Conservation (phyloP, 345 rosid genomes). For the Melaleuca alternifolia region DNA sequence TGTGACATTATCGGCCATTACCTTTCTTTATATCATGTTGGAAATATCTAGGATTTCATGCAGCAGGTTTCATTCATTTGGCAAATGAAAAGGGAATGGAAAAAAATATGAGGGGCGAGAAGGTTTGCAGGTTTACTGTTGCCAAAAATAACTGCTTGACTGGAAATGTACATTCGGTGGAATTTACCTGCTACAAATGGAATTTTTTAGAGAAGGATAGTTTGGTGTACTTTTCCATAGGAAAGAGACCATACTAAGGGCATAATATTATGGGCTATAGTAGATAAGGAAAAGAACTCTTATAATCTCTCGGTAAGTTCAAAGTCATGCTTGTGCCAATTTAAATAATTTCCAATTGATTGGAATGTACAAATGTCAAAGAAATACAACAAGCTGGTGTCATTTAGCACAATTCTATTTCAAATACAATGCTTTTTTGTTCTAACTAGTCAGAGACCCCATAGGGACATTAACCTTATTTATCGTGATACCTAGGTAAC, state of each 20-base stretch:
- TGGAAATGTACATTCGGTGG: neutral
- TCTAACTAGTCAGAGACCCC: neutral
- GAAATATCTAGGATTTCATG: neutral
- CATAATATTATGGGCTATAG: neutral
- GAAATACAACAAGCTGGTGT: neutral
- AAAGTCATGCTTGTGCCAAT: neutral
- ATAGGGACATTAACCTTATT: neutral
- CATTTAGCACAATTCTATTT: neutral
- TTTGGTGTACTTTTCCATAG: neutral
- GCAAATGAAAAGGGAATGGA: neutral
- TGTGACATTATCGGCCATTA: neutral
- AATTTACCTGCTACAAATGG: neutral
- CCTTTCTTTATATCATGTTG: neutral
- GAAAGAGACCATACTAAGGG: neutral
- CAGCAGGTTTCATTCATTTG: neutral
- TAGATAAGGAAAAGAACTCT: neutral
- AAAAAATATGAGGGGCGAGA: neutral
- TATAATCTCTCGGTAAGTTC: neutral
- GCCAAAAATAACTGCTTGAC: neutral
- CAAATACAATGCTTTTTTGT: neutral
- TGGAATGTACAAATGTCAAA: neutral
- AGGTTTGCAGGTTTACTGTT: neutral
- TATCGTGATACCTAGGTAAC: neutral
- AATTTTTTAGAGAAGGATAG: neutral
- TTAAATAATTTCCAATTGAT: neutral